A percentile compares a stretch with the other conserved stretches of the same genome.
phyloP scores from a whole-genome alignment of 2,329 filamentous ascomycete species.

The Colletotrichum zoysiae region DNA sequence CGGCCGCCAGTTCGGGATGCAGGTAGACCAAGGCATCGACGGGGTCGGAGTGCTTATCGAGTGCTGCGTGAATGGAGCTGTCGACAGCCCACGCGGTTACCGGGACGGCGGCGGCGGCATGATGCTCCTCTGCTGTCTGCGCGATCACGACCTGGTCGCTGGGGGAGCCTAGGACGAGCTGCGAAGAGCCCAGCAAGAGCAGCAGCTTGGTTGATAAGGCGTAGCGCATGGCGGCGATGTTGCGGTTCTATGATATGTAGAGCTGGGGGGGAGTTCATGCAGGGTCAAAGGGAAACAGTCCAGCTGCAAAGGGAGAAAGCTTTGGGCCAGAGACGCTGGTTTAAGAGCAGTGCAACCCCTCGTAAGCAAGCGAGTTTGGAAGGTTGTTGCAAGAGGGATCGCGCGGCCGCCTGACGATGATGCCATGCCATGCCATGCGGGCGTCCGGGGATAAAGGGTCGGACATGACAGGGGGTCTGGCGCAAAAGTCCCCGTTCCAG shows the following conservation, averaged over 20 bases:
- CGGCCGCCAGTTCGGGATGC: conserved; percentile 46
- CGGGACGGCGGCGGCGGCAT: background rate
- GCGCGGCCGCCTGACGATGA: background rate
- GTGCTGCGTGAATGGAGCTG: conserved; percentile 44
- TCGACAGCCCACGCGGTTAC: background rate
- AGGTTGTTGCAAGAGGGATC: background rate
- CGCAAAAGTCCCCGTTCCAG: conserved; percentile 8
- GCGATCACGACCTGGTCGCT: conserved; percentile 29
- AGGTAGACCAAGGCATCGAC: conserved; percentile 48
- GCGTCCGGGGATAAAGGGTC: background rate
- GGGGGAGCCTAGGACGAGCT: conserved; percentile 20
- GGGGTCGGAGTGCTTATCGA: conserved; percentile 47
- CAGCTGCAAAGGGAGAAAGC: too few relatives aligned
- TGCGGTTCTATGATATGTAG: background rate
- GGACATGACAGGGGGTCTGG: conserved; percentile 6
- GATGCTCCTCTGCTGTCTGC: background rate
- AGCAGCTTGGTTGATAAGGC: conserved; percentile 30
- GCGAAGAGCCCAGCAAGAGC: conserved; percentile 34
- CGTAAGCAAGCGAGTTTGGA: background rate
- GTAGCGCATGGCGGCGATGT: conserved; percentile 27
- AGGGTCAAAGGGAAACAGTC: background rate
- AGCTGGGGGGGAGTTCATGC: too few relatives aligned
- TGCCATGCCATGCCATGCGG: background rate
- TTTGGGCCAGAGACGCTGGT: background rate
- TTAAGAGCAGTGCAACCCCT: background rate